Base-by-base conservation (phyloP, 768 basidiomycete species). In the Leccinum sublutescens region DNA sequence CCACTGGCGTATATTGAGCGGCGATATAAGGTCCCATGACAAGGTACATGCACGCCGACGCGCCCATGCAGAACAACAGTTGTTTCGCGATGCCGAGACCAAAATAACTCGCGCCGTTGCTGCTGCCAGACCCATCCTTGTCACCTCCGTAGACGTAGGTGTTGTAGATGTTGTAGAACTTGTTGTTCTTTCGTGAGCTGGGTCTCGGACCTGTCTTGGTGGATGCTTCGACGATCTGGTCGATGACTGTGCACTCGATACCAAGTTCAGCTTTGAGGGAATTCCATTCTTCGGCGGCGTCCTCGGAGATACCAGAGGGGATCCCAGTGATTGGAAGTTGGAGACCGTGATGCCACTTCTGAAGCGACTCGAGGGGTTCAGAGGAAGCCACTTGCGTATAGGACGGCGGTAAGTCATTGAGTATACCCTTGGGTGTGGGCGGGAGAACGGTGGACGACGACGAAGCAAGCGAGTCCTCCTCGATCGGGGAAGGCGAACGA, bases 91-190 rank as follows among this genome's bases (percentile, higher is more conserved):
- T 66, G 45, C 65, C 71, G 62, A 72, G 64, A 65, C 76, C 68
- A 23, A 75, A 72, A 54, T 71, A 63, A 14, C 63, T 36, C 10
- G 63, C 64, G 29, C 60, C 62, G 14, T 54, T 52, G 19, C 62
- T 56, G 47, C 52, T 59, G 53, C 71, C 63, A 19, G 69, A 56
- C 19, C 73, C 71, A 23, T 74, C 77, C 55, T 79, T 76, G 62
- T 80, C 75, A 53, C 73, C 73, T 19, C 80, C 78, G 59, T 81
- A 80, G 38, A 82, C 78, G 58, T 82, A 82, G 25, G 89, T 92
- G 72, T 93, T 93, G 73, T 93, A 91, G 68, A 93, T 89, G 73
- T 91, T 93, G 76, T 89, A 93, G 71, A 93, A 91, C 52, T 85
- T 79, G 54, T 82, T 79, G 52, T 78, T 79, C 50, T 77, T 75